Evolutionary conservation across 1,284 basidiomycete genomes (phyloP).

Genomic region (Athelia sp.): DNA sequence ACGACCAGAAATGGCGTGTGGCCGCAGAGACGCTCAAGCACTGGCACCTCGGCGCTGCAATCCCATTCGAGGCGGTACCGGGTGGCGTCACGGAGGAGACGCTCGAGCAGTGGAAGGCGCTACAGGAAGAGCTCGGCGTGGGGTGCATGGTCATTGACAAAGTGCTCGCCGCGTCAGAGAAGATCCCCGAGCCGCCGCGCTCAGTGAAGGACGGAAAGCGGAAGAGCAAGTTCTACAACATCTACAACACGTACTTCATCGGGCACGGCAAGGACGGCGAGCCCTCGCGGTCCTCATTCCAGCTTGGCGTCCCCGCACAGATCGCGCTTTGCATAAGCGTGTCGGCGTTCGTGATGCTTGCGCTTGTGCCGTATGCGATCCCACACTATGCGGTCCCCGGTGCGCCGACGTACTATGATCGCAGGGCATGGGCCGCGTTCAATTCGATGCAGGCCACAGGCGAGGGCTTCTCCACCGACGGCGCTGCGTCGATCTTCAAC

Average conservation of each 20-base stretch:
- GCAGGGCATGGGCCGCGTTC: slow-evolving; percentile 73
- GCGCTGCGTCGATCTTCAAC: slow-evolving; percentile 52
- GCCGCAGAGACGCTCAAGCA: slow-evolving; percentile 58
- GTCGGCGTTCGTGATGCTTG: slow-evolving; percentile 50
- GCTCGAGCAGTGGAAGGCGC: slow-evolving; percentile 64
- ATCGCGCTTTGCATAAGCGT: slow-evolving; percentile 48
- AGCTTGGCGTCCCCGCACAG: slow-evolving; percentile 32
- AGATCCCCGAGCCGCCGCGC: slow-evolving; percentile 26
- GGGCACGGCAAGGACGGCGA: slow-evolving; percentile 32
- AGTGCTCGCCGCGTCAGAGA: slow-evolving; percentile 48
- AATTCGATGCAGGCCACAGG: slow-evolving; percentile 63
- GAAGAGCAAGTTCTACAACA: slow-evolving; percentile 66
- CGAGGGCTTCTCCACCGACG: slow-evolving; percentile 53
- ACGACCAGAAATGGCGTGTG: slow-evolving; percentile 46
- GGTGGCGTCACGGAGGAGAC: slow-evolving; percentile 58
- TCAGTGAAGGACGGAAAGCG: slow-evolving; percentile 30
- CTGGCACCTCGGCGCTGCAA: slow-evolving; percentile 56
- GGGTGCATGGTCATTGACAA: slow-evolving; percentile 76
- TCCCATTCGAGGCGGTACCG: slow-evolving; percentile 45
- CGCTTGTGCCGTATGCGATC: slow-evolving; percentile 52
- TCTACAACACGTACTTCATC: slow-evolving; percentile 79
- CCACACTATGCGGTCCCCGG: slow-evolving; percentile 57
- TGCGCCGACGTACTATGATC: slow-evolving; percentile 68
- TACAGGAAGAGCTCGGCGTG: slow-evolving; percentile 74
- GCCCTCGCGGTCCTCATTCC: slow-evolving; percentile 22